Evolutionary conservation across 2,329 filamentous ascomycete species (phyloP).

Genomic region (Ascochyta rabiei): DNA sequence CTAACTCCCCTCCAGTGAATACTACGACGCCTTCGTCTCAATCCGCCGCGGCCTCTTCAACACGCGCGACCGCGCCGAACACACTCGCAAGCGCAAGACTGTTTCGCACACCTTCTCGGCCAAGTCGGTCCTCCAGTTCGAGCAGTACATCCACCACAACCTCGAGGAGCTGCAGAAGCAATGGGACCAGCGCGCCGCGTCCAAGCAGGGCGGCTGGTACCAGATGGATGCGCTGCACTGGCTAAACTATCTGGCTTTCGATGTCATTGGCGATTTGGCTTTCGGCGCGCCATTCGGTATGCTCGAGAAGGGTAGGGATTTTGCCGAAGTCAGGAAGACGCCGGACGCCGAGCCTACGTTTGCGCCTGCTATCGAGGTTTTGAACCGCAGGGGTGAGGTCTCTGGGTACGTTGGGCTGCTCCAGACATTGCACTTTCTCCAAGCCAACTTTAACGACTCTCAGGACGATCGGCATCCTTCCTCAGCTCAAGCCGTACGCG

Average conservation of each 20-base stretch:
- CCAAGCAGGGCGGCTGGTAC: slow-evolving; percentile 61
- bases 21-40: slow-evolving; percentile 90
- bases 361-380: slow-evolving; percentile 81
- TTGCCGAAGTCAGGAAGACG: slow-evolving; percentile 72
- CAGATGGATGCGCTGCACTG: slow-evolving; percentile 76
- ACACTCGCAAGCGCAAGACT: slow-evolving; percentile 87
- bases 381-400: slow-evolving; percentile 87
- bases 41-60: slow-evolving; percentile 89
- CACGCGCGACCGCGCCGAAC: slow-evolving; percentile 79
- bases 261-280: slow-evolving; percentile 65
- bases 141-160: slow-evolving; percentile 85
- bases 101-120: slow-evolving; percentile 85
- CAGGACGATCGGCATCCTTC: slow-evolving; percentile 73
- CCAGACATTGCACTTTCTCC: not conserved
- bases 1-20: slow-evolving; percentile 63
- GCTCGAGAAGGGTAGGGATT: slow-evolving; percentile 76
- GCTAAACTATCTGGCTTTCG: slow-evolving; percentile 72
- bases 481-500: slow-evolving; percentile 77
- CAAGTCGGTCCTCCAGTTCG: slow-evolving; percentile 82
- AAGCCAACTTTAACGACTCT: slow-evolving; percentile 10
- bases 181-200: slow-evolving; percentile 69
- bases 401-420: slow-evolving; percentile 60
- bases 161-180: slow-evolving; percentile 74
- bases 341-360: slow-evolving; percentile 68
- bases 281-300: slow-evolving; percentile 84